These are phyloP conservation scores for Maudiozyma humilis DNA, from an alignment of 1,139 yeast genomes.

Conservation along the genomic window DNA sequence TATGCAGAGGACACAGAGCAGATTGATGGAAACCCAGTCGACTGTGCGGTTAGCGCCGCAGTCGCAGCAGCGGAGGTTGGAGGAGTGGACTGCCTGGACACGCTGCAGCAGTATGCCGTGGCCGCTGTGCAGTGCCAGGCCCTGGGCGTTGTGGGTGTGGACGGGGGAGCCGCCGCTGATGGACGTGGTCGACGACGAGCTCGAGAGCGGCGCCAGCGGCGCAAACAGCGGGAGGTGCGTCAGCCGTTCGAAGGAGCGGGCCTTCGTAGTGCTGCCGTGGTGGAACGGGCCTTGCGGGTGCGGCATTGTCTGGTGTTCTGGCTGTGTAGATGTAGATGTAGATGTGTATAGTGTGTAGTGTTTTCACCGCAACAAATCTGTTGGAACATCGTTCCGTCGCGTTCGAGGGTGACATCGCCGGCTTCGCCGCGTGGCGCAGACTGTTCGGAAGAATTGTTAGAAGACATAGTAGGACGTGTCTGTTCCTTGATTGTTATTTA, in stretches of 20 bases:
- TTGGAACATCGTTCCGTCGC: no score
- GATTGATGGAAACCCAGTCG: slow-evolving; percentile 83
- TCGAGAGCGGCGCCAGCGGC: neutral
- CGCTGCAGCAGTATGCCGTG: slow-evolving; percentile 28
- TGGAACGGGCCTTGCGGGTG: neutral
- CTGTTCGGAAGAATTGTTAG: no score
- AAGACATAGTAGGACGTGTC: no score
- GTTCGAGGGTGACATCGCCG: no score
- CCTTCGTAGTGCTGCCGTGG: neutral
- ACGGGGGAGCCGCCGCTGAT: neutral
- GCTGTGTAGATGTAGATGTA: no score
- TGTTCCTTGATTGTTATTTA: no score
- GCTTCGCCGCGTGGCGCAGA: no score
- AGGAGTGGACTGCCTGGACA: slow-evolving; percentile 44
- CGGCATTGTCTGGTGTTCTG: neutral
- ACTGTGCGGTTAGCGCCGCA: slow-evolving; percentile 60
- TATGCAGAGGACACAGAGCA: slow-evolving; percentile 66
- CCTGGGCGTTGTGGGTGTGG: neutral
- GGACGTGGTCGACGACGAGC: neutral
- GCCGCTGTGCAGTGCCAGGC: slow-evolving; percentile 3
- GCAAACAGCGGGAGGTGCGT: slow-evolving; percentile 2
- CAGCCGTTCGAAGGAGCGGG: slow-evolving; percentile 1
- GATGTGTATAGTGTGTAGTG: no score
- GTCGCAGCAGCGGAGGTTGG: slow-evolving; percentile 67
- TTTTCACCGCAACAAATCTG: neutral